A percentile compares a stretch with the other conserved stretches of the same genome.
Conservation (phyloP, 768 basidiomycete species). For the Leccinum pellstonianum region DNA sequence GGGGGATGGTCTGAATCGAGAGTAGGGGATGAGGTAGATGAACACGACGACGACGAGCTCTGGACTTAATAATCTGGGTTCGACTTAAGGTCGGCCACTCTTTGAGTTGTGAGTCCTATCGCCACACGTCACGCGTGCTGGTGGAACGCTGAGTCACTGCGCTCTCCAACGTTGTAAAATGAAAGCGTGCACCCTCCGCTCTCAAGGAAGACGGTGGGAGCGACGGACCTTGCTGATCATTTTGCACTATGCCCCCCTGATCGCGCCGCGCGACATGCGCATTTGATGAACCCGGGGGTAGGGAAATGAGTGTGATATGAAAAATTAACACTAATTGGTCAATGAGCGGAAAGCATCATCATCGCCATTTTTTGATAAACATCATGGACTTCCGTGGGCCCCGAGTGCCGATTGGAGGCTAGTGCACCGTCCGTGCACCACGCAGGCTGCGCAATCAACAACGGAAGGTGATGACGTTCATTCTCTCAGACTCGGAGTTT, state of each 20-base stretch:
- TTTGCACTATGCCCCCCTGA: too few relatives aligned
- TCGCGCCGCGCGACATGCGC: conserved; percentile 8
- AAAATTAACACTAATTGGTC: neutral
- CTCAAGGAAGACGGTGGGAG: neutral
- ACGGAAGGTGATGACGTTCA: too few relatives aligned
- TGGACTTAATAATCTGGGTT: conserved; percentile 6
- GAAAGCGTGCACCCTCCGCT: too few relatives aligned
- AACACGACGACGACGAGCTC: conserved; percentile 6
- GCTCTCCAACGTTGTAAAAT: conserved; percentile 9
- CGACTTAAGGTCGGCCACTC: conserved; percentile 5
- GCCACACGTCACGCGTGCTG: conserved; percentile 9
- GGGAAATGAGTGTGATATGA: conserved; percentile 18
- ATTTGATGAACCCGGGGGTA: neutral
- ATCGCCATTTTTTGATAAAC: too few relatives aligned
- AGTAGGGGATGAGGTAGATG: neutral
- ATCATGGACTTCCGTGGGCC: too few relatives aligned
- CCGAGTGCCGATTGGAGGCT: too few relatives aligned
- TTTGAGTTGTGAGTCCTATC: conserved; percentile 19
- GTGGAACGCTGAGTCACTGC: conserved; percentile 20
- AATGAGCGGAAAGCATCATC: too few relatives aligned
- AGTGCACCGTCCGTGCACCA: too few relatives aligned
- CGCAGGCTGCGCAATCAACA: too few relatives aligned
- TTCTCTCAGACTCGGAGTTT: too few relatives aligned
- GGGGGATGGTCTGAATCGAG: neutral
- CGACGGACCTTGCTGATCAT: neutral